phyloP scores from a whole-genome alignment of 2,329 filamentous ascomycete species.

The Colletotrichum tanaceti region DNA sequence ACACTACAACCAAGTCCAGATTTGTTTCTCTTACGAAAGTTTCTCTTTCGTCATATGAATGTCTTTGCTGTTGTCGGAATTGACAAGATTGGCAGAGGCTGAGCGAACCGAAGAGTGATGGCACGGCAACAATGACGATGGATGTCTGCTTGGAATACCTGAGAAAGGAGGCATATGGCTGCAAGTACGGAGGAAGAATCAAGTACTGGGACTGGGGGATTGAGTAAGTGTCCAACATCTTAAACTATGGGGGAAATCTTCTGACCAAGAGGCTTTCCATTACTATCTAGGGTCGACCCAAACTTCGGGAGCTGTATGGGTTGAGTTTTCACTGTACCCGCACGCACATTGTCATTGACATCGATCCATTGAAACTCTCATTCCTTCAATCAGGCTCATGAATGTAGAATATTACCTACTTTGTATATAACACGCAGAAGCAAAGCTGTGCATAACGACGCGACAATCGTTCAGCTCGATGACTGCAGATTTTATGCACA shows the following conservation, averaged over 20 bases:
- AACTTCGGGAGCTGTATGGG: slow-evolving; percentile 12
- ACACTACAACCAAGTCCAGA: no score
- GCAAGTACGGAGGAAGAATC: neutral
- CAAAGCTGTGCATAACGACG: no score
- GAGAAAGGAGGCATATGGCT: slow-evolving; percentile 6
- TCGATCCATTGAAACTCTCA: neutral
- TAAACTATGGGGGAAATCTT: neutral
- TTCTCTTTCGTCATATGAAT: neutral
- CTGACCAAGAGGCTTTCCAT: neutral
- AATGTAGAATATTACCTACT: neutral
- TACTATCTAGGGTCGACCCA: neutral
- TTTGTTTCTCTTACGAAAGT: neutral
- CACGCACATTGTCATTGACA: neutral
- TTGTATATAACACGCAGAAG: no score
- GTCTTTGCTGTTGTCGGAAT: no score
- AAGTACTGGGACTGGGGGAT: neutral
- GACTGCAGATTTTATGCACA: no score
- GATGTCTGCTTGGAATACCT: neutral
- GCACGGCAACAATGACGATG: neutral
- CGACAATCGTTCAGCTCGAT: no score
- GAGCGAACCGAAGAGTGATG: neutral
- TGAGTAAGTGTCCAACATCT: neutral
- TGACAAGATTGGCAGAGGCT: neutral
- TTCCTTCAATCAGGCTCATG: neutral
- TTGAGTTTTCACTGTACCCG: neutral